These are phyloP conservation scores for Gaeumannomyces tritici DNA, from an alignment of 2,329 filamentous ascomycete genomes.

Conservation along the genomic window DNA sequence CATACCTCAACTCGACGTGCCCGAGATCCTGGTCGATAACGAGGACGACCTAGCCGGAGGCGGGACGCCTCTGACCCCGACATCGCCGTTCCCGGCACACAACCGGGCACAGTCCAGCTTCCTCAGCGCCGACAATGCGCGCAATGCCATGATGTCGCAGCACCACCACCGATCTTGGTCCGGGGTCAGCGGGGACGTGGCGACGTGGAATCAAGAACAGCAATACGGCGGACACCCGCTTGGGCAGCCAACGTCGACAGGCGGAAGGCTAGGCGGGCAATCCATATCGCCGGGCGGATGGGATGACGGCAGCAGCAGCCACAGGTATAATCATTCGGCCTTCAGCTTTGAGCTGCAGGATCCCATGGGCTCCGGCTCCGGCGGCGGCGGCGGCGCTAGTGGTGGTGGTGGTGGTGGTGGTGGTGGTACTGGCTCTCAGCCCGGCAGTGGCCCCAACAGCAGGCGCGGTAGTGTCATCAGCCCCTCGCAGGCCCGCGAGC, in stretches of 20 bases:
- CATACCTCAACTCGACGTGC: slow-evolving; percentile 72
- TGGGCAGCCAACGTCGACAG: slow-evolving; percentile 34
- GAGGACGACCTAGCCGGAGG: slow-evolving; percentile 39
- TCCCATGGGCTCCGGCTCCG: slow-evolving; percentile 16
- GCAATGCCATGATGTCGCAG: slow-evolving; percentile 1
- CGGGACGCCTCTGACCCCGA: slow-evolving; percentile 4
- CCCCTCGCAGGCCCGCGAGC: slow-evolving; percentile 69
- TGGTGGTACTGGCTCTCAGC: slow-evolving; percentile 10
- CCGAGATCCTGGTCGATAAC: slow-evolving; percentile 84
- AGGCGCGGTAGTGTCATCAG: slow-evolving; percentile 61
- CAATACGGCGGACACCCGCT: slow-evolving; percentile 40
- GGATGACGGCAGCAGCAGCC: slow-evolving; percentile 9
- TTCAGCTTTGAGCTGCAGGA: slow-evolving; percentile 52
- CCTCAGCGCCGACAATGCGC: slow-evolving; percentile 23
- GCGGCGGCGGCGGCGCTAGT: not conserved
- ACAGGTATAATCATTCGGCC: slow-evolving; percentile 37
- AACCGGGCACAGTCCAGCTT: slow-evolving; percentile 14
- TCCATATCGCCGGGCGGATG: not conserved
- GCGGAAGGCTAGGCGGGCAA: not conserved
- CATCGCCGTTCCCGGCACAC: slow-evolving; percentile 18
- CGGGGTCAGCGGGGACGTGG: slow-evolving; percentile 28
- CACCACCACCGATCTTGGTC: slow-evolving; percentile 31
- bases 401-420: no score
- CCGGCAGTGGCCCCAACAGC: slow-evolving; percentile 31
- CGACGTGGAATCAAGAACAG: slow-evolving; percentile 24